Conservation (phyloP, 306 rosid species). For the Heteromeles arbutifolia region DNA sequence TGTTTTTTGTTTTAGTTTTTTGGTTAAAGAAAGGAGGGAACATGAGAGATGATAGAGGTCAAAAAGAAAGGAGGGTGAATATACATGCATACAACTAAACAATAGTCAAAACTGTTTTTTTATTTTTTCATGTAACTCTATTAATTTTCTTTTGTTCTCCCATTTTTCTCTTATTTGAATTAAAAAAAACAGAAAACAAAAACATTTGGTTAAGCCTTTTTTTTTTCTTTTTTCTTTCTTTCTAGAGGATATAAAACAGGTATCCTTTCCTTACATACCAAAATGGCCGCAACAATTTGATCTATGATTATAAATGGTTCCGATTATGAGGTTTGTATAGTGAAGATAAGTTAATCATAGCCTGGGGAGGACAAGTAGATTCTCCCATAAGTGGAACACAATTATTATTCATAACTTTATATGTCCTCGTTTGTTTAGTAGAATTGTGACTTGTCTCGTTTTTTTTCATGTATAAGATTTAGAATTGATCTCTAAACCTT, state of each 20-base stretch:
- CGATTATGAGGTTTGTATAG: no score
- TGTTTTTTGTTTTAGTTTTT: neutral
- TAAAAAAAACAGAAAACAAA: neutral
- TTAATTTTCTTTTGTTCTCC: neutral
- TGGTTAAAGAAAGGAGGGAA: neutral
- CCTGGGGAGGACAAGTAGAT: no score
- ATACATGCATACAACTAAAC: neutral
- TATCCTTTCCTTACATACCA: neutral
- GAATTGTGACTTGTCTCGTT: neutral
- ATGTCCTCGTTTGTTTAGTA: neutral
- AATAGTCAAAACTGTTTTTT: no score
- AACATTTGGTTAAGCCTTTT: neutral
- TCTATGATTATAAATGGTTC: neutral
- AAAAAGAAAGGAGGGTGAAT: neutral
- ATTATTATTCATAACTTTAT: neutral
- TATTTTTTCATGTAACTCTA: neutral
- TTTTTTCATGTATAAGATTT: no score
- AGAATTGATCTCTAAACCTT: no score
- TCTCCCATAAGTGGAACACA: no score
- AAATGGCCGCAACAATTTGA: conserved; percentile 13
- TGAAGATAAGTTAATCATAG: no score
- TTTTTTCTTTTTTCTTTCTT: no score
- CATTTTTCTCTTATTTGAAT: neutral
- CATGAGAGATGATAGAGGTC: neutral
- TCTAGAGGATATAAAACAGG: neutral